Percentiles rank a stretch among this genome's conserved stretches.
Conservation (phyloP, 2,329 filamentous ascomycete genomes). For the Biscogniauxia sp. region DNA sequence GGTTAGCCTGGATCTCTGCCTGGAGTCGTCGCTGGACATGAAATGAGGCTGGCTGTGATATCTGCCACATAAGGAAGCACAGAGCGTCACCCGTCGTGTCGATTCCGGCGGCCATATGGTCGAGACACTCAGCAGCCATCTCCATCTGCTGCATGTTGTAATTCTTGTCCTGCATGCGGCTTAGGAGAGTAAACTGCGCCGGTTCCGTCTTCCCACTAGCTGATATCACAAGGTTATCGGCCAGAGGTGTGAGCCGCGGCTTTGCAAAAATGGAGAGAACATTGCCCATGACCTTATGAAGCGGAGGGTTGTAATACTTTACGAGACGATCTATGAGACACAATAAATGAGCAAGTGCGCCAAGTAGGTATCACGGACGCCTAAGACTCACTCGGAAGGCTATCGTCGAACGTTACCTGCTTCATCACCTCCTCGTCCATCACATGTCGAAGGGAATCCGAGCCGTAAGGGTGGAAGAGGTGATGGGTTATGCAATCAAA, state of each 20-base stretch:
- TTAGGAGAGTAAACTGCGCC: constrained; percentile 56
- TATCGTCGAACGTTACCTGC: constrained; percentile 66
- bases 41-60: constrained; percentile 58
- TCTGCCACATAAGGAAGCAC: constrained; percentile 69
- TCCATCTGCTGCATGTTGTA: constrained; percentile 49
- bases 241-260: constrained; percentile 56
- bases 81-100: constrained; percentile 69
- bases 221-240: constrained; percentile 57
- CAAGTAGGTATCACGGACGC: background rate
- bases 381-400: constrained; percentile 56
- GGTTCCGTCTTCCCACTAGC: constrained; percentile 45
- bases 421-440: constrained; percentile 66
- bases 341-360: background rate
- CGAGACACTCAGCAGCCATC: constrained; percentile 65
- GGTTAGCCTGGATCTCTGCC: constrained; percentile 47
- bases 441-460: constrained; percentile 53
- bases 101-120: constrained; percentile 70
- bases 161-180: constrained; percentile 54
- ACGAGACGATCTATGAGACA: constrained; percentile 54
- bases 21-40: constrained; percentile 51
- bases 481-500: constrained; percentile 69
- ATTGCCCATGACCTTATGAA: constrained; percentile 47
- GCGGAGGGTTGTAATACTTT: constrained; percentile 52
- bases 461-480: constrained; percentile 65
- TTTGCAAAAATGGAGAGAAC: constrained; percentile 49